Evolutionary conservation across 345 rosid species (phyloP).

Genomic region (Excoecaria agallocha): DNA sequence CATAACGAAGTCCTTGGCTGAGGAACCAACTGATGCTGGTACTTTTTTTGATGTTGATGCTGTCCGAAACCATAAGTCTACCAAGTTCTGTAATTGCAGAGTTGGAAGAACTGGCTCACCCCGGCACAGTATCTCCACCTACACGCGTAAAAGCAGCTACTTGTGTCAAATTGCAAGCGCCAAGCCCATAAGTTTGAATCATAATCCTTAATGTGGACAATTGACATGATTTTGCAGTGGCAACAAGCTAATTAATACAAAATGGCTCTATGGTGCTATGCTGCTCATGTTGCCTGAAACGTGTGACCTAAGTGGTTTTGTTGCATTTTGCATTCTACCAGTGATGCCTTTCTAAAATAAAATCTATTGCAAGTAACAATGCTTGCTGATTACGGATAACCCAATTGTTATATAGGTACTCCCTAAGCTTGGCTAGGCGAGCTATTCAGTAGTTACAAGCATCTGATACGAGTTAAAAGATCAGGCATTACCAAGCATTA

Average conservation of each 20-base stretch:
- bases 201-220: background rate
- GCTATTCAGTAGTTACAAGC: too few relatives aligned
- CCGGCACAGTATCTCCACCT: conserved; percentile 82
- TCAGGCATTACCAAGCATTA: too few relatives aligned
- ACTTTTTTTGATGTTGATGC: conserved; percentile 48
- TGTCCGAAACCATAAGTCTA: conserved; percentile 66
- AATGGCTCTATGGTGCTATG: too few relatives aligned
- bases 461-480: too few relatives aligned
- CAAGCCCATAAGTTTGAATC: background rate
- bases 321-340: background rate
- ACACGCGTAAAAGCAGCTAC: background rate
- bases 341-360: too few relatives aligned
- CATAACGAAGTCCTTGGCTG: conserved; percentile 80
- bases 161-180: background rate
- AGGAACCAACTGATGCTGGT: conserved; percentile 56
- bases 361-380: background rate
- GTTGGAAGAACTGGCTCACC: conserved; percentile 68
- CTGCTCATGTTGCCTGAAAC: background rate
- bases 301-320: background rate
- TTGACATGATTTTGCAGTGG: background rate
- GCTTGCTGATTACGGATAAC: background rate
- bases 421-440: too few relatives aligned
- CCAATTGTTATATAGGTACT: too few relatives aligned
- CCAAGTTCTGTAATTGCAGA: conserved; percentile 48
- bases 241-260: background rate